A percentile compares a stretch with the other conserved stretches of the same genome.
Conservation (phyloP, 2,329 filamentous ascomycete species). For the Keithomyces neogunnii region DNA sequence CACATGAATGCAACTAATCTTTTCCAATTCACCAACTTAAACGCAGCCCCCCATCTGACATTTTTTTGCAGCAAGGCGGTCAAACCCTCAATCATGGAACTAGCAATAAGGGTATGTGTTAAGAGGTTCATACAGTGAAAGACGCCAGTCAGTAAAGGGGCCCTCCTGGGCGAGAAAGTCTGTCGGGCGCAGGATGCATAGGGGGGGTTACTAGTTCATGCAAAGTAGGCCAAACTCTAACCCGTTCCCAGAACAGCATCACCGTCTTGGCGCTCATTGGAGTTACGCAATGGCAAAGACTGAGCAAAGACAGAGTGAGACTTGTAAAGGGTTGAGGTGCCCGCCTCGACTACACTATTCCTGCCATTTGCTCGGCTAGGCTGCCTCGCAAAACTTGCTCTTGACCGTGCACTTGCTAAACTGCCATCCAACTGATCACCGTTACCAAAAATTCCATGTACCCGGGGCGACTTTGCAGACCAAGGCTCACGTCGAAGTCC, state of each 20-base stretch:
- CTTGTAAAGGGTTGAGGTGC: neutral
- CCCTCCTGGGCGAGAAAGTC: too few relatives aligned
- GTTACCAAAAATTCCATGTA: neutral
- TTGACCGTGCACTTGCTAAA: neutral
- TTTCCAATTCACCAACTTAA: too few relatives aligned
- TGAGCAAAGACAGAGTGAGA: neutral
- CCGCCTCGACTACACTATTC: neutral
- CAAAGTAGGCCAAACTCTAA: too few relatives aligned
- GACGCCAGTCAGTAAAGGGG: too few relatives aligned
- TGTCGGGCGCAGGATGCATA: too few relatives aligned
- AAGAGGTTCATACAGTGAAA: too few relatives aligned
- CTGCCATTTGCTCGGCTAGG: neutral
- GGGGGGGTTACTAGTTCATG: too few relatives aligned
- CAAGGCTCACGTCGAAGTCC: neutral
- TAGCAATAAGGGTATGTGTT: too few relatives aligned
- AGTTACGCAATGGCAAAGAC: neutral
- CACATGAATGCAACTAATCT: too few relatives aligned
- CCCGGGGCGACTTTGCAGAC: neutral
- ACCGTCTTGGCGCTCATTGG: neutral
- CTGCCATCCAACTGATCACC: neutral
- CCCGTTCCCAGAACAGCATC: slow-evolving; percentile 4
- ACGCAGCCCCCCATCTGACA: too few relatives aligned
- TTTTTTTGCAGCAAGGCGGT: too few relatives aligned
- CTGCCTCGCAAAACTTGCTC: neutral
- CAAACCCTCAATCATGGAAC: too few relatives aligned